Base-by-base conservation (phyloP, 306 rosid genomes). In the Fragaria ananassa region DNA sequence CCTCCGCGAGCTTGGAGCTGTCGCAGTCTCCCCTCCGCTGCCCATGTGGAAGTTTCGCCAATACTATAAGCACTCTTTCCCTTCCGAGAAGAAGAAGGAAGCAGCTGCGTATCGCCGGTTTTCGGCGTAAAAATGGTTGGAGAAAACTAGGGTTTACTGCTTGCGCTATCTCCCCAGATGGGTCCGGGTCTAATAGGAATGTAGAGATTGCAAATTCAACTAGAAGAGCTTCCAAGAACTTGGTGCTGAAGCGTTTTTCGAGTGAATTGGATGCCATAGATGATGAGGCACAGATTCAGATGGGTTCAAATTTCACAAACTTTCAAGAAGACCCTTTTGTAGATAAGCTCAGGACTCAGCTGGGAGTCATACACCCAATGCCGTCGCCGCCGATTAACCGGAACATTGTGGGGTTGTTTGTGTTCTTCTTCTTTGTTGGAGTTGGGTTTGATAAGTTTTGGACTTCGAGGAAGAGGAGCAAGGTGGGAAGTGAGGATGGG, bases 331-430 rank as follows among this genome's bases (percentile, higher is more conserved):
- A 95, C 78, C 99, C 99, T 18, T 83, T 96, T 71, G 98, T 96
- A 0, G 93, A 96, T 74, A 96, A 92, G 91, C 83, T 96, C 6
- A 81, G 99, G 74, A 96, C 98, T 17, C 99, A 96, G 57, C 69
- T 96, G n/a, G 99, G 99, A 56, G 98, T 92, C 10, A 87, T 96
- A 27, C 99, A 96, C 67, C 99, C 99, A 2, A 89, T 96, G 65
- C 99, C 99, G 0, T 86, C 98, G 6, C 99, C 98, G 4, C 98
- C 98, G 4, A 85, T 92, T 42, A 91, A 93, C 76, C 89, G 98
- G 9, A 88, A 84, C 81, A 91, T 92, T 15, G 89, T 69, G 11
- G 97, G 96, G 3, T 61, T 91, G 67, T 96, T 96, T 47, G 97
- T 87, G 10, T 89, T 96, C 82, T 96, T 96, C 76, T 96, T 96